These are phyloP conservation scores for Rosellinia necatrix DNA, from an alignment of 2,329 filamentous ascomycete genomes.

Conservation along the genomic window DNA sequence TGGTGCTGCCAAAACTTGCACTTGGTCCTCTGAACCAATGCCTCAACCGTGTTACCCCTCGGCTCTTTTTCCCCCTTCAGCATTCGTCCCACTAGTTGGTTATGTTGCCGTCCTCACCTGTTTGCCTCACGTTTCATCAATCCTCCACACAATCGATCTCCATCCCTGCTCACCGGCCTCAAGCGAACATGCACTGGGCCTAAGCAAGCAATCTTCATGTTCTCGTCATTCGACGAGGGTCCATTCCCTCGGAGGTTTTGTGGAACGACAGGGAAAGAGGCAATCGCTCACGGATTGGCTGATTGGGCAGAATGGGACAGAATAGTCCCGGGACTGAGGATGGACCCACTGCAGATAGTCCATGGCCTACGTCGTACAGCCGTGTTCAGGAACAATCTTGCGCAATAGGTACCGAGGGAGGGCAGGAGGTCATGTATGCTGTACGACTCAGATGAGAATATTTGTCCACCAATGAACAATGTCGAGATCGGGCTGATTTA, in stretches of 20 bases:
- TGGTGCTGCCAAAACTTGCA: too few species aligned
- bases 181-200: not conserved
- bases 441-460: not conserved
- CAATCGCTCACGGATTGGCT: not conserved
- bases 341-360: not conserved
- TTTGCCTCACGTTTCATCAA: constrained; percentile 4
- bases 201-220: not conserved
- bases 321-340: constrained; percentile 5
- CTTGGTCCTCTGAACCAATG: too few species aligned
- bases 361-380: not conserved
- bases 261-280: not conserved
- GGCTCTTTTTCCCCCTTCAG: not conserved
- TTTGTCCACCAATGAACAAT: constrained; percentile 10
- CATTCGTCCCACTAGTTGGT: not conserved
- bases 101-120: not conserved
- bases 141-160: not conserved
- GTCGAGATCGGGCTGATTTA: not conserved
- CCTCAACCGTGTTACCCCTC: not conserved
- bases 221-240: not conserved
- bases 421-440: too few species aligned
- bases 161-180: constrained; percentile 18
- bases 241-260: not conserved
- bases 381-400: not conserved
- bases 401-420: not conserved
- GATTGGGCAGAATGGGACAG: not conserved